Evolutionary conservation across 371 early-diverging fungal species (phyloP).

Genomic region (Batkoa obscura): DNA sequence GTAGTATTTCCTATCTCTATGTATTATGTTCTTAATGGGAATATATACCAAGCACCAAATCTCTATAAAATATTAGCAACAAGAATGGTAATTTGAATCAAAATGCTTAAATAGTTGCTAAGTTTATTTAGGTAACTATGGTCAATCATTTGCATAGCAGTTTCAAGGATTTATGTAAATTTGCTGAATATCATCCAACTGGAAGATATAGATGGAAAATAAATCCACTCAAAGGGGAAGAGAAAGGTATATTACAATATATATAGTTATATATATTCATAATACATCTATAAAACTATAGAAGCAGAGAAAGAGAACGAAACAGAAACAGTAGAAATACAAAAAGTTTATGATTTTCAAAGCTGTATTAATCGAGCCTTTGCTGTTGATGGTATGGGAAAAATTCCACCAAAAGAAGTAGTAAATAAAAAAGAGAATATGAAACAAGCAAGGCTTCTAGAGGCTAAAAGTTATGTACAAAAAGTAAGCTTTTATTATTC

Average conservation of each 20-base stretch:
- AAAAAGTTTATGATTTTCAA: neutral
- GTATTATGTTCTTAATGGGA: conserved; percentile 78
- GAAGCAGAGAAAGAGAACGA: neutral
- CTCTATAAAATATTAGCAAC: conserved; percentile 61
- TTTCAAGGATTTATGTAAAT: conserved; percentile 37
- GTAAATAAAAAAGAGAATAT: too few species aligned
- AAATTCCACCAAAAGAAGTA: too few species aligned
- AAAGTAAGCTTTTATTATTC: too few species aligned
- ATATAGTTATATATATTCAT: neutral
- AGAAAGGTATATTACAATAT: neutral
- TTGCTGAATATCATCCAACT: conserved; percentile 51
- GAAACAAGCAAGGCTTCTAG: too few species aligned
- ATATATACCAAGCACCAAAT: conserved; percentile 84
- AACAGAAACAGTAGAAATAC: neutral
- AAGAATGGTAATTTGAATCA: conserved; percentile 35
- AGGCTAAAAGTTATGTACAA: too few species aligned
- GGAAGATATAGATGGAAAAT: conserved; percentile 57
- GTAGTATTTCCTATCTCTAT: conserved; percentile 42
- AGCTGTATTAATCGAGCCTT: neutral
- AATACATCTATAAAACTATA: neutral
- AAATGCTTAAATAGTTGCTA: neutral
- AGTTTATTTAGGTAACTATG: conserved; percentile 30
- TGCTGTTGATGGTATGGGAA: too few species aligned
- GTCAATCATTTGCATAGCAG: conserved; percentile 44
- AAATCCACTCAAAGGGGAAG: neutral